Base-by-base conservation (phyloP, 441 rosid genomes). In the Metrosideros polymorpha region DNA sequence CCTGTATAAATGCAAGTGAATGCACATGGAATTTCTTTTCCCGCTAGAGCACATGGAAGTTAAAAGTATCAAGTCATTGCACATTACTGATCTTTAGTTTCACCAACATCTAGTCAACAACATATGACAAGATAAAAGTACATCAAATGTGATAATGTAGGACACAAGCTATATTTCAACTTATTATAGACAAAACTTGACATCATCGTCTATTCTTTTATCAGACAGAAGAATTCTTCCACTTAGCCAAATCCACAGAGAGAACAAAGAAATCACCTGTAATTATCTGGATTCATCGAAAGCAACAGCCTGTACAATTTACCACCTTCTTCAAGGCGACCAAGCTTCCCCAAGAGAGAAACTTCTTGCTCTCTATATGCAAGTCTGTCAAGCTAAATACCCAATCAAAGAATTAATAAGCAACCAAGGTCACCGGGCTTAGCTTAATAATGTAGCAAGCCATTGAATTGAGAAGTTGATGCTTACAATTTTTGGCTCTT, bases 281-380 rank as follows among this genome's bases (percentile, higher is more conserved):
- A 98, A 89, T 98, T 97, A 93, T 98, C 99, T 82, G 99, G 99
- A 93, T 97, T 98, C 93, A 97, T 91, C 63, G 94, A 92, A 88
- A 98, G 99, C 84, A 98, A 92, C 63, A 54, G 90, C 94, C 90
- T 93, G 91, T 94, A 96, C 90, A 95, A 88, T 87, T 94, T 93
- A 87, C 90, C 93, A 86, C 94, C 99, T 93, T 96, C 99, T 87
- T 95, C 99, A 57, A 92, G 90, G 83, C 54, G 92, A 83, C 92
- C 97, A 92, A 94, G 92, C 93, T 95, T 97, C 87, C 94, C 92
- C 87, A 98, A 90, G 84, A 97, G 94, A 87, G 96, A 93, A 84
- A 93, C 99, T 90, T 96, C 98, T 92, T 96, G 98, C 88, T 98
- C 99, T 90, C 94, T 95, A 90, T 84, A 94, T 43, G 96, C 79